These are phyloP conservation scores for Tolypocladium ovalisporum DNA, from an alignment of 2,329 filamentous ascomycete species.

Conservation along the genomic window DNA sequence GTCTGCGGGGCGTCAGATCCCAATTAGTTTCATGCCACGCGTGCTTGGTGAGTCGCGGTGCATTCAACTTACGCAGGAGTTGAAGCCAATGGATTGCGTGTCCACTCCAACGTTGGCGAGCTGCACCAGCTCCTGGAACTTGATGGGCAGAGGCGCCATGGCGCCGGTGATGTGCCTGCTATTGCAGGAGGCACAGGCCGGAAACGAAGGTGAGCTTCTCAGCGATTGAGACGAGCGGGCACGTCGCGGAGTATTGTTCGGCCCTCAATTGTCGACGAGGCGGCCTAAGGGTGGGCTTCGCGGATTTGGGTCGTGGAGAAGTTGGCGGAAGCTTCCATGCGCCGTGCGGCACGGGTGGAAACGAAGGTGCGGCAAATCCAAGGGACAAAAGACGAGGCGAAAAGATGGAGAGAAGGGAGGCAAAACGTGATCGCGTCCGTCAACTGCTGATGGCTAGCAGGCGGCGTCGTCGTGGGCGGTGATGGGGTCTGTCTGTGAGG, in stretches of 20 bases:
- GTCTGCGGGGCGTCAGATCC: constrained; percentile 45
- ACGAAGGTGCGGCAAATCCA: constrained; percentile 7
- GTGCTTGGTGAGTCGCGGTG: background rate
- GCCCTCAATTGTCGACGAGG: constrained; percentile 4
- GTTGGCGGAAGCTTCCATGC: constrained; percentile 25
- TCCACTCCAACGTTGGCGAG: constrained; percentile 38
- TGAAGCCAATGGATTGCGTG: constrained; percentile 56
- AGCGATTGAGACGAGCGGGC: constrained; percentile 9
- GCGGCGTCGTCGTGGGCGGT: constrained; percentile 11
- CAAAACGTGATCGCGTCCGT: constrained; percentile 8
- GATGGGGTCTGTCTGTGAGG: constrained; percentile 8
- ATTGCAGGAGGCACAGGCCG: constrained; percentile 12
- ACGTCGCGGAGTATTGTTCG: constrained; percentile 8
- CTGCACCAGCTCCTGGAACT: constrained; percentile 85
- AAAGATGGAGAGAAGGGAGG: constrained; percentile 3
- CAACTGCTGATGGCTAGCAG: constrained; percentile 16
- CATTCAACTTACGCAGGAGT: constrained; percentile 57
- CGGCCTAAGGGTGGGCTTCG: constrained; percentile 7
- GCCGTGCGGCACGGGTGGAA: constrained; percentile 18
- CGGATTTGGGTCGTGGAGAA: constrained; percentile 12
- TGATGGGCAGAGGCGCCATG: constrained; percentile 73
- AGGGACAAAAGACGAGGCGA: constrained; percentile 8
- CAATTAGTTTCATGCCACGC: background rate
- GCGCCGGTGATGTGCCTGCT: constrained; percentile 17
- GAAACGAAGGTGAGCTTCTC: background rate